Conservation (phyloP, 768 basidiomycete species). For the Pleurotus giganteus region DNA sequence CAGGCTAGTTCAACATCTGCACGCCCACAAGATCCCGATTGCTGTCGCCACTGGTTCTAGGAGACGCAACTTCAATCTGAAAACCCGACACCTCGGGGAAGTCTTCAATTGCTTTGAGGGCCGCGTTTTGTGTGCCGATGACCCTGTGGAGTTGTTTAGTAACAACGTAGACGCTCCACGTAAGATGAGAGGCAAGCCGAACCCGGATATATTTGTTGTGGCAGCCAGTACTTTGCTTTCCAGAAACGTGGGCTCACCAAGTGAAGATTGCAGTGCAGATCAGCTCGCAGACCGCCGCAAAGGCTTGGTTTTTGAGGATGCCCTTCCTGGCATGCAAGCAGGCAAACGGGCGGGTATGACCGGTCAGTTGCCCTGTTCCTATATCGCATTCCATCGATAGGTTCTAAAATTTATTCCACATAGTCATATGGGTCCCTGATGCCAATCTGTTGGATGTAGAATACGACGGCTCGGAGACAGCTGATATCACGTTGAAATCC, state of each 20-base stretch:
- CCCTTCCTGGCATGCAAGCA: conserved; percentile 72
- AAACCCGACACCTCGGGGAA: conserved; percentile 60
- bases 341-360: conserved; percentile 86
- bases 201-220: conserved; percentile 77
- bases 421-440: conserved; percentile 89
- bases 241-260: conserved; percentile 51
- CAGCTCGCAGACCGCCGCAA: conserved; percentile 48
- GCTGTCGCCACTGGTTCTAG: conserved; percentile 79
- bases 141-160: conserved; percentile 23
- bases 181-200: conserved; percentile 68
- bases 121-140: conserved; percentile 72
- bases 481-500: conserved; percentile 59
- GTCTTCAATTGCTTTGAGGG: conserved; percentile 62
- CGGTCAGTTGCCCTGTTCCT: conserved; percentile 41
- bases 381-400: not conserved
- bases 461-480: conserved; percentile 44
- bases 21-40: conserved; percentile 66
- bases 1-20: conserved; percentile 70
- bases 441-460: conserved; percentile 54
- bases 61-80: conserved; percentile 62
- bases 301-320: conserved; percentile 85
- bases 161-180: conserved; percentile 15
- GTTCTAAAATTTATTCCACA: not conserved
- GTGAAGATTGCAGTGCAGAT: conserved; percentile 27
- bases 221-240: conserved; percentile 64